Evolutionary conservation across 2,329 filamentous ascomycete genomes (phyloP), one percentile per base, ranked within the genome.

Genomic region (Trichoderma harzianum): DNA sequence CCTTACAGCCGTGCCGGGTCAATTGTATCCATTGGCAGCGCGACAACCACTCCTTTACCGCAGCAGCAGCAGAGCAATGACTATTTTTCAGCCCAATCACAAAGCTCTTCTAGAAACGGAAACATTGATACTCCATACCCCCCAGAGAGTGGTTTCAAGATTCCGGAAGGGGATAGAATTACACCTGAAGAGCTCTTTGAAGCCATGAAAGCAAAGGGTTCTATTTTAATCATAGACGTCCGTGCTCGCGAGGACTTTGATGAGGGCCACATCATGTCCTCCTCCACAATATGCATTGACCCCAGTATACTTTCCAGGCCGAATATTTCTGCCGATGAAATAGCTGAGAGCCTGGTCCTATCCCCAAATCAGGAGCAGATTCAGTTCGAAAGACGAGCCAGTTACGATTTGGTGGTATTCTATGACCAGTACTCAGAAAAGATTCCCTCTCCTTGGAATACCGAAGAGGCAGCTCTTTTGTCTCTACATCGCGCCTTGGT

Each of bases 261-360:
- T 76, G 87, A 91, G 62, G 96, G 96, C 0, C 96, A 99, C 79
- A 94, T 99, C 74, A 92, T 92, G 84, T 90, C 92, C 7, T 91
- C 91, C 70, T 91, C 89, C 7, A 93, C 94, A 51, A 93, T 99
- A 58, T 99, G 96, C 80, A 89, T 99, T 73, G 96, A 99, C 77
- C 94, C 95, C 3, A 86, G 84, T 28, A 88, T 97, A 58, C 88
- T 91, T 11, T 80, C 94, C 62, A 89, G 93, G 69, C 88, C 91
- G 58, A 91, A 89, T 60, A 86, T 91, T 24, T 90, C 90, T 1
- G 88, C 88, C 3, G 84, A 86, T 24, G 83, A 91, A 26, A 87
- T 92, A 47, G 85, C 84, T 21, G 92, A 94, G 72, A 90, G 90
- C 73, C 86, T 95, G 76, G 86, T 94, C 2, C 81, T 96, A 7